Evolutionary conservation across 768 basidiomycete species (phyloP).

Genomic region (Xerocomus potaroensis): DNA sequence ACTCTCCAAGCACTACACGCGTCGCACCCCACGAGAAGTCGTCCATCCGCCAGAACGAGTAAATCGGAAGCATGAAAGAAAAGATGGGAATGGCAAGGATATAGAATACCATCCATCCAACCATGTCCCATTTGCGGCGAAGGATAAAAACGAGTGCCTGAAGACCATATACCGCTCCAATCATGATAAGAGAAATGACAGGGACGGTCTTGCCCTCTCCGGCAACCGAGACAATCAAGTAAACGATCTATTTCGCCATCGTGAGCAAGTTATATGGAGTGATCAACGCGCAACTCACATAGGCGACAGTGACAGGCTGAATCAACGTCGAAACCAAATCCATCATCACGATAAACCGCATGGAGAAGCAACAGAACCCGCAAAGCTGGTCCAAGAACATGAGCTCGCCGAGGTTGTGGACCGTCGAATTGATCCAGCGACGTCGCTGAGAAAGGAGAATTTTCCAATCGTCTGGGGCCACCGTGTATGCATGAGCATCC

Average conservation of each 20-base stretch:
- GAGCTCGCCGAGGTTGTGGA: constrained; percentile 94
- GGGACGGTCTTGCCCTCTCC: constrained; percentile 68
- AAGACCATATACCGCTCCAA: constrained; percentile 91
- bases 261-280: constrained; percentile 5
- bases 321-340: constrained; percentile 86
- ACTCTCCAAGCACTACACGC: constrained; percentile 88
- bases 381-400: constrained; percentile 89
- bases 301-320: constrained; percentile 83
- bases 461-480: constrained; percentile 95
- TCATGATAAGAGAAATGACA: constrained; percentile 81
- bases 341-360: constrained; percentile 98
- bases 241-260: constrained; percentile 57
- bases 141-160: constrained; percentile 90
- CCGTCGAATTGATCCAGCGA: constrained; percentile 99
- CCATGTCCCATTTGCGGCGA: constrained; percentile 97
- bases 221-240: constrained; percentile 78
- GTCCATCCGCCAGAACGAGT: constrained; percentile 98
- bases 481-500: constrained; percentile 90
- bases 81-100: constrained; percentile 91
- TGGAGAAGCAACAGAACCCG: constrained; percentile 98
- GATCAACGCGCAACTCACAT: constrained; percentile 50
- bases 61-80: constrained; percentile 88
- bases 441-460: constrained; percentile 93
- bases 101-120: constrained; percentile 97
- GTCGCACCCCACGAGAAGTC: constrained; percentile 97